These are phyloP conservation scores for Penicillium expansum DNA, from an alignment of 2,329 filamentous ascomycete species.

Conservation along the genomic window DNA sequence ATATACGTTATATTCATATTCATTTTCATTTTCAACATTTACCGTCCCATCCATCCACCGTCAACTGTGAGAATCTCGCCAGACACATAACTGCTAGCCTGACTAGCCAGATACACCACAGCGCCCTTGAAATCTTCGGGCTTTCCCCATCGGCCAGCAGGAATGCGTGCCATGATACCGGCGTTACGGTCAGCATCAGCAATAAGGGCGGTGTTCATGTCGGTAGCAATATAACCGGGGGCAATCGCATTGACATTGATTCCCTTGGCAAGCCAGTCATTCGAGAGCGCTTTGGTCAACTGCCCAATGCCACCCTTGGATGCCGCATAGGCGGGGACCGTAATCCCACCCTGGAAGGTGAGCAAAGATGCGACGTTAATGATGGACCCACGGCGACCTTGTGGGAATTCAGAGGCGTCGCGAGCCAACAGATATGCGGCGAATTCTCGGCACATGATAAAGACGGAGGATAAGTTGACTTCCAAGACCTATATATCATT, in stretches of 20 bases:
- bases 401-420: constrained; percentile 28
- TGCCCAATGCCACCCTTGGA: constrained; percentile 37
- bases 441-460: constrained; percentile 50
- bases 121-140: constrained; percentile 87
- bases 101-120: constrained; percentile 72
- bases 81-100: constrained; percentile 75
- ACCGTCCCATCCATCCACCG: constrained; percentile 91
- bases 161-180: constrained; percentile 76
- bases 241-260: constrained; percentile 63
- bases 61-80: constrained; percentile 82
- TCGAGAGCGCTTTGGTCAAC: constrained; percentile 52
- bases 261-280: constrained; percentile 50
- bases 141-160: constrained; percentile 76
- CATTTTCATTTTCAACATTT: constrained; percentile 16
- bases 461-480: constrained; percentile 81
- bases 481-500: constrained; percentile 62
- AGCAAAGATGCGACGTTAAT: constrained; percentile 83
- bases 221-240: constrained; percentile 51
- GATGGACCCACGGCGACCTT: constrained; percentile 50
- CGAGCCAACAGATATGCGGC: constrained; percentile 34
- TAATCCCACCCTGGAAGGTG: constrained; percentile 82
- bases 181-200: constrained; percentile 66
- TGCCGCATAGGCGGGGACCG: constrained; percentile 55
- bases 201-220: constrained; percentile 86
- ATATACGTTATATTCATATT: not conserved